Evolutionary conservation across 176 grass and related monocot genomes (phyloP).

Genomic region (barley (Hordeum vulgare)): DNA sequence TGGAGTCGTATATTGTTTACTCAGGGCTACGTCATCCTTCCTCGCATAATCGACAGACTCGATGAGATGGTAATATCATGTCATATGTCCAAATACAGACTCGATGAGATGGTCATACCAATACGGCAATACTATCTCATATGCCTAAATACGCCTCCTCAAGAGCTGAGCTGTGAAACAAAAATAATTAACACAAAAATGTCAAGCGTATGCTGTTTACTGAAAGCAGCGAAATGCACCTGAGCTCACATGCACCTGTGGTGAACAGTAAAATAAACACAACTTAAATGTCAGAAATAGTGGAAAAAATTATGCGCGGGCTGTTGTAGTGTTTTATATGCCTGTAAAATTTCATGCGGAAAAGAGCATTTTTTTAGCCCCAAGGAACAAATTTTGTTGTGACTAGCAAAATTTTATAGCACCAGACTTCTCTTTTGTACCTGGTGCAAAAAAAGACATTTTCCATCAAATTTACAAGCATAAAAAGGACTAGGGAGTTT

Average conservation of each 20-base stretch:
- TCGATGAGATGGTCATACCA: not conserved
- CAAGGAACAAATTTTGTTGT: too few relatives aligned
- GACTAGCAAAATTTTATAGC: not conserved
- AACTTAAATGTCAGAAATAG: not conserved
- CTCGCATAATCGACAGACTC: not conserved
- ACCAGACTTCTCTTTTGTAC: not conserved
- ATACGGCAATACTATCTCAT: not conserved
- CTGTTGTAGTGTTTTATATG: not conserved
- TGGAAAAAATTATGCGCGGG: not conserved
- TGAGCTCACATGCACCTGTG: not conserved
- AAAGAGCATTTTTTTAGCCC: too few relatives aligned
- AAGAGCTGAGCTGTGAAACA: not conserved
- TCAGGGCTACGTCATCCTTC: not conserved
- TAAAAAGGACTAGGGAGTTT: not conserved
- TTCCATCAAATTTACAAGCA: not conserved
- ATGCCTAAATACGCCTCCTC: not conserved
- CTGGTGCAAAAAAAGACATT: not conserved
- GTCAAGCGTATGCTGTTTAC: not conserved
- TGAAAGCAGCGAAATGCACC: not conserved
- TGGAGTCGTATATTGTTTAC: not conserved
- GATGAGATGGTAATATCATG: not conserved
- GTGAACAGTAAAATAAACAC: not conserved
- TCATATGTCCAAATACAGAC: not conserved
- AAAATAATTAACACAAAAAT: not conserved
- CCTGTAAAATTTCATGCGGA: not conserved